A percentile compares a stretch with the other conserved stretches of the same genome.
phyloP scores from a whole-genome alignment of 768 basidiomycete genomes.

The Solioccasus polychromus region DNA sequence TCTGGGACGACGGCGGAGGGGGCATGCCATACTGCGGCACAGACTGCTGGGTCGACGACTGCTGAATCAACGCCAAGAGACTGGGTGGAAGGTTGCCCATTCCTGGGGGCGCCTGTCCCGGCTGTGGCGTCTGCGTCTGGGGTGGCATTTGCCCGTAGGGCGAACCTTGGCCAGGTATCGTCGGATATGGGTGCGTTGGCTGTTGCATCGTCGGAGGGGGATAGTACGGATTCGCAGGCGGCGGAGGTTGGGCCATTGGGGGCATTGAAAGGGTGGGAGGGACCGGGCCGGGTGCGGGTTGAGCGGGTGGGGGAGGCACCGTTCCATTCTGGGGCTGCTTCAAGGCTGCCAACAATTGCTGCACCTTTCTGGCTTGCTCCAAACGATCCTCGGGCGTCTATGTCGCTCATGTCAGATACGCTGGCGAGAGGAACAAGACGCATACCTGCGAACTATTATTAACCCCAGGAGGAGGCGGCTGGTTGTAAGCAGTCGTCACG shows the following conservation, averaged over 20 bases:
- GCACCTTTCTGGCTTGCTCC: slow-evolving; percentile 85
- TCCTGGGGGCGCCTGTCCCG: slow-evolving; percentile 33
- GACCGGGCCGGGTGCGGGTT: slow-evolving; percentile 34
- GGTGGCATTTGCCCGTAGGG: slow-evolving; percentile 31
- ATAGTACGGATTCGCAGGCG: slow-evolving; percentile 41
- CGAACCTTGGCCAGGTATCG: slow-evolving; percentile 16
- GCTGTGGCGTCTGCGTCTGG: slow-evolving; percentile 29
- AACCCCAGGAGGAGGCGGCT: slow-evolving; percentile 21
- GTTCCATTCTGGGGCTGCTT: slow-evolving; percentile 59
- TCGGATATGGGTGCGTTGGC: slow-evolving; percentile 19
- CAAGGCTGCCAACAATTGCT: slow-evolving; percentile 77
- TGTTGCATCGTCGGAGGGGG: slow-evolving; percentile 36
- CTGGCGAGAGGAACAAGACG: not conserved
- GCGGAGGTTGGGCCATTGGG: slow-evolving; percentile 27
- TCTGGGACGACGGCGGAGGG: slow-evolving; percentile 38
- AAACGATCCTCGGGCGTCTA: slow-evolving; percentile 63
- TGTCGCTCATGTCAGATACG: slow-evolving; percentile 2
- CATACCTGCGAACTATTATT: slow-evolving; percentile 31
- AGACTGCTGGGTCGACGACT: slow-evolving; percentile 37
- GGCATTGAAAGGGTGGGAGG: slow-evolving; percentile 38
- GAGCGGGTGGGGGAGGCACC: slow-evolving; percentile 13
- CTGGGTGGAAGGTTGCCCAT: slow-evolving; percentile 57
- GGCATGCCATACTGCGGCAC: slow-evolving; percentile 36
- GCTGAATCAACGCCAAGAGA: slow-evolving; percentile 65
- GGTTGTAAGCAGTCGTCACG: slow-evolving; percentile 22